A percentile compares a stretch with the other conserved stretches of the same genome.
phyloP scores from a whole-genome alignment of 1,284 basidiomycete species.

The Ustilago trichophora region DNA sequence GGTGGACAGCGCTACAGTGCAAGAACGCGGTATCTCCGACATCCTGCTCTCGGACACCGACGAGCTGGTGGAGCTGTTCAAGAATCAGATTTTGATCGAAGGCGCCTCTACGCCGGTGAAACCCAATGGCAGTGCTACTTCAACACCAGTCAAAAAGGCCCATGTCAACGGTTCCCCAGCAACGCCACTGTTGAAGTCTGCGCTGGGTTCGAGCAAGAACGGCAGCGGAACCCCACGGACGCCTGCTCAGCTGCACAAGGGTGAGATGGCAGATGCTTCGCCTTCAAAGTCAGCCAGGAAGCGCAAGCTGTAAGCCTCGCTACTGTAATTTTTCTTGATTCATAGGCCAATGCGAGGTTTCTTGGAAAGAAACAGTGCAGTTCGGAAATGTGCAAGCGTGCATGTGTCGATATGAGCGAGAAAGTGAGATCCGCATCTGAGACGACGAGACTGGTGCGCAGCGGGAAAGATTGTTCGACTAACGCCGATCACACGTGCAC shows the following conservation, averaged over 20 bases:
- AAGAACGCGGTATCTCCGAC: conserved; percentile 22
- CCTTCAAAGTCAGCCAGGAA: conserved; percentile 28
- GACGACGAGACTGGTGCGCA: too few species aligned
- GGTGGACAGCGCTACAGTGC: neutral
- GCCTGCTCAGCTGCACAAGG: neutral
- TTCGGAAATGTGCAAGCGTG: too few species aligned
- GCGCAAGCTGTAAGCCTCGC: conserved; percentile 19
- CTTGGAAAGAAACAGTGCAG: neutral
- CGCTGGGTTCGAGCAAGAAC: neutral
- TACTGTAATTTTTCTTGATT: neutral
- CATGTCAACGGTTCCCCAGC: conserved; percentile 12
- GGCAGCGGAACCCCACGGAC: neutral
- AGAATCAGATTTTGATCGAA: conserved; percentile 20
- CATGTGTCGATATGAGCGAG: too few species aligned
- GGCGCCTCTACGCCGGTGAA: conserved; percentile 1
- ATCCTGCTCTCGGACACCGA: conserved; percentile 34
- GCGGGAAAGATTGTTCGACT: too few species aligned
- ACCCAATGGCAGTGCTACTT: conserved; percentile 1
- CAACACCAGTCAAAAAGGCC: conserved; percentile 21
- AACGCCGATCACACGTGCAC: neutral
- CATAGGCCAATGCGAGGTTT: neutral
- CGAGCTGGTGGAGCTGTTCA: conserved; percentile 38
- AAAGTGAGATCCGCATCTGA: too few species aligned
- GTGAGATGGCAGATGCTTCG: neutral
- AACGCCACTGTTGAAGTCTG: neutral